Evolutionary conservation across 1,139 yeast species (phyloP), one percentile per base, ranked within the genome.

Genomic region (Diutina siamensis): DNA sequence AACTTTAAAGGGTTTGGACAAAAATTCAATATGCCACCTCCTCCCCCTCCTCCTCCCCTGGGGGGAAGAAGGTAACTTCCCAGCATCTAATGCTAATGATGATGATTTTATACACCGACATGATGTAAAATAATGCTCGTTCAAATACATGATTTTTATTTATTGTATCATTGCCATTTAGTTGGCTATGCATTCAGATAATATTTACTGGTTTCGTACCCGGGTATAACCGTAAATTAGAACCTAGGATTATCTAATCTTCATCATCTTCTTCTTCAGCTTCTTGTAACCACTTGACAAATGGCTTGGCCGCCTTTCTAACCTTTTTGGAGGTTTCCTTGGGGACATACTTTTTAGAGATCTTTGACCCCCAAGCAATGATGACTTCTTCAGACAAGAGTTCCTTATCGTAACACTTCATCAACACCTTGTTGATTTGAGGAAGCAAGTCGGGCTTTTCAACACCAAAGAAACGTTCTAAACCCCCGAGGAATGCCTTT

Each of bases 251-350:
- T 25, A 25, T 25, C 10, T 25, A 25, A 7, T 25, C 28, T 51
- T 82, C 92, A 55, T 83, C 85, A 57, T 67, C 61, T 57, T 69
- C 75, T 56, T 69, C 75, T 53, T 88, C 97, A 49, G 98, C 97
- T 64, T 84, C 92, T 60, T 87, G 82, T 54, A 92, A 77, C 98
- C 98, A 92, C 56, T 83, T 80, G 53, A 92, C 70, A 67, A 92
- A 92, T 38, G 97, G 95, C 68, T 87, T 88, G 50, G 97, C 97
- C 44, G 96, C 94, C 66, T 82, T 86, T 67, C 97, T 85, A 47
- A 92, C 95, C 74, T 87, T 89, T 70, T 89, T 89, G 46, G 94
- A 83, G 44, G 80, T 74, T 46, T 88, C 95, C 70, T 89, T 92
- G 51, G 95, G 86, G 50, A 89, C 97, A 57, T 83, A 92, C 67